These are phyloP conservation scores for Nakazawaea molendinolei DNA, from an alignment of 805 yeast genomes.

Conservation along the genomic window DNA sequence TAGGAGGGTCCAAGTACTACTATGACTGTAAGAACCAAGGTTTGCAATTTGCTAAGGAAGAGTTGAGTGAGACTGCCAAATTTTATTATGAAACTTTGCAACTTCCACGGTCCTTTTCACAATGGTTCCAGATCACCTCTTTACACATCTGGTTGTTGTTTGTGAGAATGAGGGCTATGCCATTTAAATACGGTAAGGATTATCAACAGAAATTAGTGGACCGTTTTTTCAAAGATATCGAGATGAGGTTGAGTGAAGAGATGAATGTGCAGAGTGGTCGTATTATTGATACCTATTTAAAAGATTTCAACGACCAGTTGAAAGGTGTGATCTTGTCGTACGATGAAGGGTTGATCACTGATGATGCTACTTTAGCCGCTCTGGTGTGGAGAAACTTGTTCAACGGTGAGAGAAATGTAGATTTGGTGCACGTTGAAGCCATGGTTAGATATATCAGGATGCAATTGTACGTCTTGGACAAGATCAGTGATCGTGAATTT, in stretches of 20 bases:
- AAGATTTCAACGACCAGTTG: constrained; percentile 85
- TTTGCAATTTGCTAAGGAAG: constrained; percentile 66
- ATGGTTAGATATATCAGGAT: constrained; percentile 85
- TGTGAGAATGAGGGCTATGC: constrained; percentile 95
- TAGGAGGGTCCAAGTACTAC: constrained; percentile 85
- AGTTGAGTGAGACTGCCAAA: constrained; percentile 61
- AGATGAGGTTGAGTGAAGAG: constrained; percentile 76
- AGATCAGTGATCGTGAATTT: constrained; percentile 85
- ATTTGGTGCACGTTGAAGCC: constrained; percentile 79
- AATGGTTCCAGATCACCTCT: constrained; percentile 90
- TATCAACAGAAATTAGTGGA: constrained; percentile 92
- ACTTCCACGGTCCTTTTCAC: constrained; percentile 83
- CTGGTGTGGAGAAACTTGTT: constrained; percentile 90
- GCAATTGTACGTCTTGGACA: constrained; percentile 80
- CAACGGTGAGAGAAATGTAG: constrained; percentile 75
- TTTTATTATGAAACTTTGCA: constrained; percentile 83
- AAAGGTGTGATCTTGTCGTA: constrained; percentile 85
- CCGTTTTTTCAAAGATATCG: constrained; percentile 84
- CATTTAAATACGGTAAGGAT: constrained; percentile 78
- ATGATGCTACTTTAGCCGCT: constrained; percentile 70
- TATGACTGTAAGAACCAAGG: constrained; percentile 86
- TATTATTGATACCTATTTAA: constrained; percentile 77
- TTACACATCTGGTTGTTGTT: constrained; percentile 91
- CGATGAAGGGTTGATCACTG: constrained; percentile 83
- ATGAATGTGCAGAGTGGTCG: constrained; percentile 78